Evolutionary conservation across 768 basidiomycete genomes (phyloP).

Genomic region (Boletus edulis): DNA sequence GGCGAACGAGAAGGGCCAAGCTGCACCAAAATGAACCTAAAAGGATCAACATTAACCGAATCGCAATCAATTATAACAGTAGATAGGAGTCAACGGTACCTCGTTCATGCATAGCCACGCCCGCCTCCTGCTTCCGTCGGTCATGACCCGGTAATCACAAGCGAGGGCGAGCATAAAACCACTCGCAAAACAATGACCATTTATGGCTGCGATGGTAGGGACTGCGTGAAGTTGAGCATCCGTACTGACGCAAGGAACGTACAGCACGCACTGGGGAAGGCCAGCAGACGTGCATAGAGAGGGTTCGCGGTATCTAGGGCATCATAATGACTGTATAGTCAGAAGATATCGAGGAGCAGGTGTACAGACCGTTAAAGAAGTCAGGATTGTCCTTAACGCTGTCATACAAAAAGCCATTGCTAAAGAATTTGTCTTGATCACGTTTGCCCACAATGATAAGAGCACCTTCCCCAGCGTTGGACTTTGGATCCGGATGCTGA

Average conservation of each 20-base stretch:
- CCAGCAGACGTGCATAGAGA: slow-evolving; percentile 61
- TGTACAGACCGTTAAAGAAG: slow-evolving; percentile 63
- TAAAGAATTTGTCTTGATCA: slow-evolving; percentile 86
- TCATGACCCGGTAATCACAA: slow-evolving; percentile 91
- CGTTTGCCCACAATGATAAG: slow-evolving; percentile 74
- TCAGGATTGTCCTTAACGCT: slow-evolving; percentile 49
- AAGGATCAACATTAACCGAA: background rate
- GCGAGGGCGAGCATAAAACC: slow-evolving; percentile 75
- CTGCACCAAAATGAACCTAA: slow-evolving; percentile 79
- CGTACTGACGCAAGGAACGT: background rate
- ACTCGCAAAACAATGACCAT: slow-evolving; percentile 85
- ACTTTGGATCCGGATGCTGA: slow-evolving; percentile 31
- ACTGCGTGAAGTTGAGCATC: slow-evolving; percentile 41
- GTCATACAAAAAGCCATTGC: slow-evolving; percentile 73
- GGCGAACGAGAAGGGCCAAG: slow-evolving; percentile 71
- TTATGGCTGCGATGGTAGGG: slow-evolving; percentile 75
- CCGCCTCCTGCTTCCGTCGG: slow-evolving; percentile 69
- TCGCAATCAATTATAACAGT: background rate
- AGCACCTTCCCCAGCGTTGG: slow-evolving; percentile 53
- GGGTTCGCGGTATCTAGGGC: slow-evolving; percentile 70
- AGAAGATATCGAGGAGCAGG: background rate
- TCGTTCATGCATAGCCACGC: slow-evolving; percentile 96
- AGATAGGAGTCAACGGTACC: slow-evolving; percentile 38
- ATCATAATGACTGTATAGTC: slow-evolving; percentile 3
- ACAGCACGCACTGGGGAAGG: slow-evolving; percentile 64